A percentile compares a stretch with the other conserved stretches of the same genome.
Conservation (phyloP, 495 filamentous ascomycete species). For the Hypoxylon fragiforme region DNA sequence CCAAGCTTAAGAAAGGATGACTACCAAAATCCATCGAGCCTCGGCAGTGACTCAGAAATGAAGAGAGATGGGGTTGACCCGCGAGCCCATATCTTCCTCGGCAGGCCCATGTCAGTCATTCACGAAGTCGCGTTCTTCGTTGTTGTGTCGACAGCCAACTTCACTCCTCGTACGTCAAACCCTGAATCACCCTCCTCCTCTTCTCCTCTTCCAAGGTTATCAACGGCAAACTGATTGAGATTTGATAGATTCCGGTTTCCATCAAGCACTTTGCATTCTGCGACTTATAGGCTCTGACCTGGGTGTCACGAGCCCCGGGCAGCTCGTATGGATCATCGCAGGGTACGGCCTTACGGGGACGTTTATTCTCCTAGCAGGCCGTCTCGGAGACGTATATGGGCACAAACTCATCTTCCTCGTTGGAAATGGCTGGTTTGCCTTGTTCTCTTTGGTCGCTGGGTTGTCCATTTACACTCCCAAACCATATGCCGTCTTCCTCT, state of each 20-base stretch:
- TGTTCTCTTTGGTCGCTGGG: slow-evolving; percentile 67
- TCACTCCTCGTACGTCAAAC: slow-evolving; percentile 37
- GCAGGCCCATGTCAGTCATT: slow-evolving; percentile 32
- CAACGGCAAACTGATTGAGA: background rate
- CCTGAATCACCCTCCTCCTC: background rate
- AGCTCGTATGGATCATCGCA: slow-evolving; percentile 56
- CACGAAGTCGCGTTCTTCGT: slow-evolving; percentile 37
- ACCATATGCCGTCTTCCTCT: slow-evolving; percentile 57
- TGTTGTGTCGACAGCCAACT: slow-evolving; percentile 38
- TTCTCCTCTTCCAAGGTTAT: background rate
- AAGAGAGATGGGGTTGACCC: slow-evolving; percentile 17
- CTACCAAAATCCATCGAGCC: slow-evolving; percentile 22
- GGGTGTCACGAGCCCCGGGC: slow-evolving; percentile 41
- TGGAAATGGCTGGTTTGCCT: slow-evolving; percentile 64
- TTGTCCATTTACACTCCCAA: slow-evolving; percentile 44
- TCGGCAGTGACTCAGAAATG: slow-evolving; percentile 31
- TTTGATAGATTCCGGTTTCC: slow-evolving; percentile 36
- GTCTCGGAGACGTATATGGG: slow-evolving; percentile 68
- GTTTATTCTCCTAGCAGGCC: slow-evolving; percentile 68
- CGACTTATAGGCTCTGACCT: slow-evolving; percentile 52
- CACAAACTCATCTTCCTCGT: slow-evolving; percentile 66
- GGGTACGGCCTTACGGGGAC: slow-evolving; percentile 68
- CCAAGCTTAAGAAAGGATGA: slow-evolving; percentile 13
- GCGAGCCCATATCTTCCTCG: slow-evolving; percentile 32
- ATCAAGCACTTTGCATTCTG: slow-evolving; percentile 38